Evolutionary conservation across 495 filamentous ascomycete genomes (phyloP).

Genomic region (Geopyxis carbonaria): DNA sequence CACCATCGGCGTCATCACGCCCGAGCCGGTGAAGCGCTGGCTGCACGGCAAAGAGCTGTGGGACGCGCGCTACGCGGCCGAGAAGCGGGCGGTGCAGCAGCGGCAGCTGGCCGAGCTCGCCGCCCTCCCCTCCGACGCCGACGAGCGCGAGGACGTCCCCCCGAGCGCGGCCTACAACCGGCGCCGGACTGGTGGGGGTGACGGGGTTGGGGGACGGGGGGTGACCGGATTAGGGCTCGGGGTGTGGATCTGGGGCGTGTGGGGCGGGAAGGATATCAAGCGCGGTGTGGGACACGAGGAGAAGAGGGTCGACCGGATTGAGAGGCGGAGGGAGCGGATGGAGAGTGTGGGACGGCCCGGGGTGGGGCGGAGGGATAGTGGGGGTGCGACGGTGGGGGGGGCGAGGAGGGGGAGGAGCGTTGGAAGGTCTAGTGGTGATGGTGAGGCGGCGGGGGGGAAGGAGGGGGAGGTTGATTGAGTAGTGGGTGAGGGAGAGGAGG

Average conservation of each 20-base stretch:
- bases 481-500: constrained; percentile 19
- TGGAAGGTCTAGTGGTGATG: constrained; percentile 8
- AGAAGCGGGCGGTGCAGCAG: constrained; percentile 39
- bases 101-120: constrained; percentile 67
- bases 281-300: too few species aligned
- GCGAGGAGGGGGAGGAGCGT: constrained; percentile 24
- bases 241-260: too few species aligned
- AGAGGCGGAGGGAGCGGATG: constrained; percentile 67
- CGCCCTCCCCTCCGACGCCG: too few species aligned
- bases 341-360: constrained; percentile 53
- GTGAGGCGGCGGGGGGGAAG: constrained; percentile 34
- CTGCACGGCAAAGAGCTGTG: constrained; percentile 49
- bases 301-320: constrained; percentile 97
- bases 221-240: too few species aligned
- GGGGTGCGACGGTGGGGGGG: too few species aligned
- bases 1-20: constrained; percentile 61
- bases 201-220: background rate
- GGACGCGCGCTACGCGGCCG: constrained; percentile 48
- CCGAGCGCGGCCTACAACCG: too few species aligned
- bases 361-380: constrained; percentile 34
- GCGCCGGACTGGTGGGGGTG: too few species aligned
- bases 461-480: constrained; percentile 34
- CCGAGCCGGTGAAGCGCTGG: constrained; percentile 68
- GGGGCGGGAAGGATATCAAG: too few species aligned
- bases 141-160: too few species aligned